Evolutionary conservation across 2,329 filamentous ascomycete genomes (phyloP), one percentile per base, ranked within the genome.

Genomic region (Phaeosphaeriaceae sp.): DNA sequence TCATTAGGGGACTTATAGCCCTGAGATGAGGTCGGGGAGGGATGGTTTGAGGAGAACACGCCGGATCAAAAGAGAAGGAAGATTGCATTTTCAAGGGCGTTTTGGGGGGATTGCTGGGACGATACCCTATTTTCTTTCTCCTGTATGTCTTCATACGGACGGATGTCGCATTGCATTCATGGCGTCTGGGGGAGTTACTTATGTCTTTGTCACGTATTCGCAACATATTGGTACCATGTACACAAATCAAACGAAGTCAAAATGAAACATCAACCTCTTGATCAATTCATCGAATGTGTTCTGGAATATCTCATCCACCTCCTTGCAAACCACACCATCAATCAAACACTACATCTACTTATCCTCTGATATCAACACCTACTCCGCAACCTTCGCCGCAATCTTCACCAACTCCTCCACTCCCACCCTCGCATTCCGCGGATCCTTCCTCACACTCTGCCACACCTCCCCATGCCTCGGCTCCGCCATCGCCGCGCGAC

Each of bases 391-490:
- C 40, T 82, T 84, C 1, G 91, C 90, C 21, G 96, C 93, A 62
- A 93, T 77, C 80, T 91, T 91, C 69, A 99, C 75, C 17, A 97
- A 85, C 76, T 97, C 92, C 78, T 97, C 93, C 0, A 86, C 85
- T 11, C 84, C 83, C 81, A 89, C 90, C 54, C 86, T 82, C 22
- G 90, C 91, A 77, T 96, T 96, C 77, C 84, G 85, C 0, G 94
- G 94, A 70, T 93, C 88, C 83, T 99, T 99, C 19, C 89, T 88
- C 3, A 97, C 84, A 9, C 82, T 80, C 81, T 96, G 92, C 95
- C 95, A 99, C 24, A 90, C 82, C 83, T 99, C 95, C 15, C 95
- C 95, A 77, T 99, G 93, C 69, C 89, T 88, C 3, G 96, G 96
- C 77, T 98, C 95, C 56, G 89, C 93, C 49, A 90, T 80, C 31